A percentile compares a stretch with the other conserved stretches of the same genome.
phyloP scores from a whole-genome alignment of 768 basidiomycete genomes.

The Phaffia tasmanica region DNA sequence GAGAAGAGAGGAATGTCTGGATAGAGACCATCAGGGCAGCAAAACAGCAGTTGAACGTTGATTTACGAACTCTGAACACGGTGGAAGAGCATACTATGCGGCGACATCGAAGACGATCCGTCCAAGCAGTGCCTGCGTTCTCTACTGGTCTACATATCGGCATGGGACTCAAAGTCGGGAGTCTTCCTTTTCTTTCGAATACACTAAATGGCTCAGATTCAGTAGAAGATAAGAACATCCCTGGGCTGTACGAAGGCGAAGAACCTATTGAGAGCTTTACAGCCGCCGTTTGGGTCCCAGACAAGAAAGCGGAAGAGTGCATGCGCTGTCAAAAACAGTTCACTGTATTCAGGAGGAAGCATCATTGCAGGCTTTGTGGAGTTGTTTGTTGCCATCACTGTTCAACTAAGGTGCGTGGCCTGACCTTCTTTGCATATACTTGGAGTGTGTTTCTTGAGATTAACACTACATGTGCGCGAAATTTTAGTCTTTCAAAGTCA shows the following conservation, averaged over 20 bases:
- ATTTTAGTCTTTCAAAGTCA: conserved; percentile 67
- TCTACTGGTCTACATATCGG: not conserved
- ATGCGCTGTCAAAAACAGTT: conserved; percentile 72
- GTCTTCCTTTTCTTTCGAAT: not conserved
- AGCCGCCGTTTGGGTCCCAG: conserved; percentile 86
- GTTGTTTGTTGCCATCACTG: conserved; percentile 75
- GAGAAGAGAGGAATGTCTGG: conserved; percentile 30
- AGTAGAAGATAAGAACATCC: no score
- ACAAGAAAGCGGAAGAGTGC: conserved; percentile 67
- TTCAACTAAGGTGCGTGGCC: conserved; percentile 55
- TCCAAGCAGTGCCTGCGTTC: conserved; percentile 20
- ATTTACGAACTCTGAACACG: conserved; percentile 32
- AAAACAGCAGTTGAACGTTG: conserved; percentile 29
- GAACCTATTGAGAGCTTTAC: conserved; percentile 61
- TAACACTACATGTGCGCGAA: not conserved
- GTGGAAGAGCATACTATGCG: conserved; percentile 26
- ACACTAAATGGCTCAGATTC: no score
- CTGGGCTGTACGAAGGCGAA: not conserved
- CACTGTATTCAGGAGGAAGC: conserved; percentile 61
- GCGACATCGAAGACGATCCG: conserved; percentile 22
- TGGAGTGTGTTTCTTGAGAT: not conserved
- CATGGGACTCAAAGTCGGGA: not conserved
- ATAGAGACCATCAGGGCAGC: conserved; percentile 32
- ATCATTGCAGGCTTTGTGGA: conserved; percentile 79
- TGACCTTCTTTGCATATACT: not conserved